Percentiles rank a stretch among this genome's conserved stretches.
phyloP scores from a whole-genome alignment of 2,329 filamentous ascomycete species.

The Penicillium sp. region DNA sequence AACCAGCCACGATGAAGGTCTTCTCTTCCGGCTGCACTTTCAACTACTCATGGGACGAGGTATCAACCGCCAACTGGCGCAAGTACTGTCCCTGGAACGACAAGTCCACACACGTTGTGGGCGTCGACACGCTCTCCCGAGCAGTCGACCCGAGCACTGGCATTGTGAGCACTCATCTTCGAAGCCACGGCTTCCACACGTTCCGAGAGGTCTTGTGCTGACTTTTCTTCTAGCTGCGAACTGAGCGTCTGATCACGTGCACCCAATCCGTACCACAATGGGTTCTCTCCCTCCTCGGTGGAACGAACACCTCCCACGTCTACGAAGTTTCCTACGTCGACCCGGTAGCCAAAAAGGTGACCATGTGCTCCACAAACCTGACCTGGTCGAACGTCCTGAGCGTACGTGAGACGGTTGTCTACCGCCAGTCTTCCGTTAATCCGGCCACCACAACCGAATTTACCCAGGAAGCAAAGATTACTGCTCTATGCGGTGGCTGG shows the following conservation, averaged over 20 bases:
- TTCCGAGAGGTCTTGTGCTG: conserved; percentile 6
- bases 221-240: conserved; percentile 54
- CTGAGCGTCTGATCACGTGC: conserved; percentile 61
- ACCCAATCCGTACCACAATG: conserved; percentile 48
- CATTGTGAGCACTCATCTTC: conserved; percentile 52
- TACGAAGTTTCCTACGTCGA: conserved; percentile 97
- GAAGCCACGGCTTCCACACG: background rate
- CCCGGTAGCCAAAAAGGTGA: conserved; percentile 75
- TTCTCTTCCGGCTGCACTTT: conserved; percentile 88
- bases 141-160: conserved; percentile 60
- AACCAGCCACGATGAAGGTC: conserved; percentile 71
- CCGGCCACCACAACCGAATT: conserved; percentile 68
- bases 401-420: conserved; percentile 89
- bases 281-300: conserved; percentile 73
- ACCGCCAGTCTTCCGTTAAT: conserved; percentile 58
- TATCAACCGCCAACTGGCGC: conserved; percentile 94
- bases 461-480: conserved; percentile 85
- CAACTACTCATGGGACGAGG: conserved; percentile 98
- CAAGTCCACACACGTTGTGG: conserved; percentile 93
- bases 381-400: conserved; percentile 87
- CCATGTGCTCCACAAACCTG: conserved; percentile 93
- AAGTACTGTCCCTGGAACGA: conserved; percentile 99
- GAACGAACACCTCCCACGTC: conserved; percentile 76
- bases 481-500: conserved; percentile 92
- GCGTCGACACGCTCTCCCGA: conserved; percentile 86